Evolutionary conservation across 805 yeast species (phyloP), one percentile per base, ranked within the genome.

Genomic region (Metschnikowia aberdeeniae): DNA sequence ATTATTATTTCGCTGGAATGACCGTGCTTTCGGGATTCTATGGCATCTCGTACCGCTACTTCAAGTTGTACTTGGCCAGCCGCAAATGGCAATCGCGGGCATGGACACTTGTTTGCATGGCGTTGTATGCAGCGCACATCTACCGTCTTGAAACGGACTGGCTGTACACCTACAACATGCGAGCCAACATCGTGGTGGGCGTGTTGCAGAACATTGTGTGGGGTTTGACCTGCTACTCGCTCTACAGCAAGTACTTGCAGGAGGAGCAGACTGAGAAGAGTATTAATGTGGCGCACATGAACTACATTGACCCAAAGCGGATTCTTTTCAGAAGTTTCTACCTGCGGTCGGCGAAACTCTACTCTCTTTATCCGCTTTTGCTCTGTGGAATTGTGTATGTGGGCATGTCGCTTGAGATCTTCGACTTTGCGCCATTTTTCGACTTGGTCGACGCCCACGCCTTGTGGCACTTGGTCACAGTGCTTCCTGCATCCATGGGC

Each of bases 141-240:
- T 59, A 76, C 29, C 74, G 92, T 49, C 68, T 93, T 29, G 67
- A 76, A 11, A 61, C 77, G 9, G 84, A 84, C 53, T 92, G 97
- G 92, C 85, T 89, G 46, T 92, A 92, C 65, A 83, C 95, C 1
- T 93, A 93, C 63, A 92, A 92, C 66, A 92, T 93, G 98, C 76
- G 78, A 52, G 95, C 93, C 24, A 92, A 93, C 57, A 82, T 93
- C 1, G 62, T 76, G 0, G 76, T 89, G 42, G 99, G 97, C 0
- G 45, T 89, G 3, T 50, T 83, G 5, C 97, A 92, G 56, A 86
- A 89, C 61, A 49, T 76, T 2, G 50, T 61, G 17, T 59, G 69
- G 57, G 57, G 51, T 22, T 42, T 57, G 8, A 49, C 61, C 14
- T 68, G 73, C 48, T 70, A 56, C 47, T 41, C 57, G 11, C 47